A percentile compares a stretch with the other conserved stretches of the same genome.
These are phyloP conservation scores for Pichia sp. DNA, from an alignment of 1,139 yeast species.

Conservation along the genomic window DNA sequence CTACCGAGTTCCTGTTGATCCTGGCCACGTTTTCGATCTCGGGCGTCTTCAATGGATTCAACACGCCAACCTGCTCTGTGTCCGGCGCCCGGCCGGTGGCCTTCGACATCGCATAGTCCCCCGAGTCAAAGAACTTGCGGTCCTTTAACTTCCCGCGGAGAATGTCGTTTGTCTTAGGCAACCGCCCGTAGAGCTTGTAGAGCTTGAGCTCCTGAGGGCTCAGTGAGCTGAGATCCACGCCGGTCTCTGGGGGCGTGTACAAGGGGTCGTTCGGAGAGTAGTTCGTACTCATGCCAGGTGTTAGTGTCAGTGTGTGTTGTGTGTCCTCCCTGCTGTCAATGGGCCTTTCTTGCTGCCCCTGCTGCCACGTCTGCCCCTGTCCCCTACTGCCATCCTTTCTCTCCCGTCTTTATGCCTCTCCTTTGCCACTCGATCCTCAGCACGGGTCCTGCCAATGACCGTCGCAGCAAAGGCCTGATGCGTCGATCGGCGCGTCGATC, in stretches of 20 bases:
- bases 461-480: no score
- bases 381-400: background rate
- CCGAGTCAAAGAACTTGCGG: conserved; percentile 92
- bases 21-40: conserved; percentile 34
- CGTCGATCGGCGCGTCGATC: background rate
- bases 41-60: conserved; percentile 32
- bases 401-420: background rate
- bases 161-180: conserved; percentile 83
- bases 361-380: background rate
- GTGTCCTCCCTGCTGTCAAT: no score
- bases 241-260: conserved; percentile 24
- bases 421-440: conserved; percentile 3
- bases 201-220: conserved; percentile 67
- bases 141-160: conserved; percentile 78
- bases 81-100: conserved; percentile 34
- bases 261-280: conserved; percentile 30
- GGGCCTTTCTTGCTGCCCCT: no score
- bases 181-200: conserved; percentile 78
- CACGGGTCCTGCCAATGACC: background rate
- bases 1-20: conserved; percentile 35
- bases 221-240: conserved; percentile 51
- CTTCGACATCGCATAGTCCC: conserved; percentile 93
- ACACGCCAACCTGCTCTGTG: conserved; percentile 28
- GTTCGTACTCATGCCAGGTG: conserved; percentile 8
- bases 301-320: no score